Percentiles rank a stretch among this genome's conserved stretches.
Conservation (phyloP, 192 early-diverging fungal genomes). For the Phycomyces nitens region DNA sequence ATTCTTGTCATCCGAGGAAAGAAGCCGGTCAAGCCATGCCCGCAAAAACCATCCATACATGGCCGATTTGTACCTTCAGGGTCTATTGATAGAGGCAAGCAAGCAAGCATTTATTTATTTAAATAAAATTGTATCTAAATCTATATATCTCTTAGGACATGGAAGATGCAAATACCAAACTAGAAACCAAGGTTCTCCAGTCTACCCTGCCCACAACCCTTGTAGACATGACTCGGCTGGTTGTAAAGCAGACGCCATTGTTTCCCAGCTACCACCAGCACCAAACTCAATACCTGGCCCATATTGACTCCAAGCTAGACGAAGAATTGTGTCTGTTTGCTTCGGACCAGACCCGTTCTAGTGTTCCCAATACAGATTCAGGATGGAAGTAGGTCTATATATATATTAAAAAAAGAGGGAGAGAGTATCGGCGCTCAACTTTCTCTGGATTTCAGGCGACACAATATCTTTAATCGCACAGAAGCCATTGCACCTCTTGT, state of each 20-base stretch:
- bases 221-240: conserved; percentile 38
- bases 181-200: conserved; percentile 40
- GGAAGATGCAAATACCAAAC: conserved; percentile 27
- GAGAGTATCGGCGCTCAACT: neutral
- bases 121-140: conserved; percentile 20
- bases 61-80: conserved; percentile 47
- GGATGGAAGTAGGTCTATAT: neutral
- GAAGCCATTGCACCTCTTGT: conserved; percentile 41
- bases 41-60: conserved; percentile 49
- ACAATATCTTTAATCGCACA: conserved; percentile 33
- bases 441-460: conserved; percentile 21
- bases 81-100: conserved; percentile 38
- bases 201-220: conserved; percentile 49
- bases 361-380: conserved; percentile 8
- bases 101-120: neutral
- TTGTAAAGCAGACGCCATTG: conserved; percentile 44
- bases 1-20: conserved; percentile 44
- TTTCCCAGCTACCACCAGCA: conserved; percentile 38
- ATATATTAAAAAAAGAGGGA: neutral
- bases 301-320: conserved; percentile 19
- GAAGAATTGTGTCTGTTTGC: conserved; percentile 19
- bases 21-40: conserved; percentile 49
- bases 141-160: conserved; percentile 22
- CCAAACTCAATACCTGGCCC: conserved; percentile 20
- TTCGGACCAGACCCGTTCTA: neutral